A percentile compares a stretch with the other conserved stretches of the same genome.
These are phyloP conservation scores for Nidula microcarpa DNA, from an alignment of 768 basidiomycete genomes.

Conservation along the genomic window DNA sequence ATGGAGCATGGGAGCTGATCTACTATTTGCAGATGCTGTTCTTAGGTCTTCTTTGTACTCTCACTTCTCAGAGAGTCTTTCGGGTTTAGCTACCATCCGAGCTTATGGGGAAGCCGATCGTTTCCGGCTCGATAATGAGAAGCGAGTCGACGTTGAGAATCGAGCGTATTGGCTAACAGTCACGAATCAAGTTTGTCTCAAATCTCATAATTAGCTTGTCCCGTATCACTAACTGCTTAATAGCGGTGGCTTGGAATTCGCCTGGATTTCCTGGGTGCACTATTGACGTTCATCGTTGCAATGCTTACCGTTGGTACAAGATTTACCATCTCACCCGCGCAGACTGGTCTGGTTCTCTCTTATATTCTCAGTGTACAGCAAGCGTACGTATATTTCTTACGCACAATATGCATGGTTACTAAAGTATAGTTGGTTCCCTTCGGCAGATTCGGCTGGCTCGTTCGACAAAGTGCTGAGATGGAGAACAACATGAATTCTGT, in stretches of 20 bases:
- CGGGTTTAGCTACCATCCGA: constrained; percentile 83
- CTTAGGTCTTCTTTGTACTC: constrained; percentile 84
- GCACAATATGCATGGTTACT: neutral
- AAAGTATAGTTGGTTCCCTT: constrained; percentile 1
- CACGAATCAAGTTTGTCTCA: constrained; percentile 60
- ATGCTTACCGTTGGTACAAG: constrained; percentile 75
- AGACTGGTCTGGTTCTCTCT: constrained; percentile 74
- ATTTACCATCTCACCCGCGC: constrained; percentile 72
- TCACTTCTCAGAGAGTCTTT: constrained; percentile 89
- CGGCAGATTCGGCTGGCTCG: constrained; percentile 68
- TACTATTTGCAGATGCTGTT: constrained; percentile 57
- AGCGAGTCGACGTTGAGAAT: constrained; percentile 82
- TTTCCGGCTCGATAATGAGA: constrained; percentile 73
- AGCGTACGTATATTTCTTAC: constrained; percentile 28
- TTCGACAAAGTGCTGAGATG: constrained; percentile 77
- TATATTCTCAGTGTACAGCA: constrained; percentile 82
- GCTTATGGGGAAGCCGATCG: constrained; percentile 80
- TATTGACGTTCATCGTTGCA: constrained; percentile 74
- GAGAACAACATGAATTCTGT: constrained; percentile 96
- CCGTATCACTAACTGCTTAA: neutral
- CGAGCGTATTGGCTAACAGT: constrained; percentile 87
- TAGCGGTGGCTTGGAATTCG: constrained; percentile 86
- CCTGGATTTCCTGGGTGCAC: constrained; percentile 77
- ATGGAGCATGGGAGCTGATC: no score
- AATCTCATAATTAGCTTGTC: neutral